Percentiles rank a stretch among this genome's conserved stretches.
Evolutionary conservation across 2,329 filamentous ascomycete species (phyloP).

Genomic region (Didymella segeticola): DNA sequence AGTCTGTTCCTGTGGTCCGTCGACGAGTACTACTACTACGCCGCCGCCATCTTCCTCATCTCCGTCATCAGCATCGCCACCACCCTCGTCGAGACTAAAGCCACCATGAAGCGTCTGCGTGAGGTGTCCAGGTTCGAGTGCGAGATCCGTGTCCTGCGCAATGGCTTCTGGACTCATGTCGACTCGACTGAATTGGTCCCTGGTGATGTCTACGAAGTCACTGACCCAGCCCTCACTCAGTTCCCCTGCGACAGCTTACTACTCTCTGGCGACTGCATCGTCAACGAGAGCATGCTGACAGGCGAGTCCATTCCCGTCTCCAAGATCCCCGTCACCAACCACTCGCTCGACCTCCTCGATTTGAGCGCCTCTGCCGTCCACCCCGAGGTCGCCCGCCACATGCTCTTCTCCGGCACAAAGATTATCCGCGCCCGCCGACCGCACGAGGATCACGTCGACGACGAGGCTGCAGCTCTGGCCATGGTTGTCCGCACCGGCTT

Average conservation of each 20-base stretch:
- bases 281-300: conserved; percentile 99
- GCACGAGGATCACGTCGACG: conserved; percentile 82
- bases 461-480: conserved; percentile 88
- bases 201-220: conserved; percentile 95
- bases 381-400: conserved; percentile 83
- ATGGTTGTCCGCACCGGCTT: conserved; percentile 95
- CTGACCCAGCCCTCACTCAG: conserved; percentile 85
- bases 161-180: conserved; percentile 93
- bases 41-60: conserved; percentile 91
- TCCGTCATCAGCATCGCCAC: conserved; percentile 90
- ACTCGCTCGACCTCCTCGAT: conserved; percentile 77
- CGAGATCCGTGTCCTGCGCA: conserved; percentile 89
- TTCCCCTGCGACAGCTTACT: conserved; percentile 93
- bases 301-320: conserved; percentile 96
- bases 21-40: conserved; percentile 98
- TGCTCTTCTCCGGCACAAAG: conserved; percentile 94
- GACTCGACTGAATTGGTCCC: conserved; percentile 88
- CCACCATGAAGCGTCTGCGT: conserved; percentile 88
- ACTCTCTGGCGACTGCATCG: conserved; percentile 92
- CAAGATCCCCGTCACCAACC: conserved; percentile 83
- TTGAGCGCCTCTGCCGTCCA: conserved; percentile 82
- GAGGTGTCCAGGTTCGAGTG: conserved; percentile 96
- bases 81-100: conserved; percentile 87
- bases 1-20: conserved; percentile 94
- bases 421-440: conserved; percentile 89